Conservation (phyloP, 768 basidiomycete genomes). For the Leccinum uliginosum region DNA sequence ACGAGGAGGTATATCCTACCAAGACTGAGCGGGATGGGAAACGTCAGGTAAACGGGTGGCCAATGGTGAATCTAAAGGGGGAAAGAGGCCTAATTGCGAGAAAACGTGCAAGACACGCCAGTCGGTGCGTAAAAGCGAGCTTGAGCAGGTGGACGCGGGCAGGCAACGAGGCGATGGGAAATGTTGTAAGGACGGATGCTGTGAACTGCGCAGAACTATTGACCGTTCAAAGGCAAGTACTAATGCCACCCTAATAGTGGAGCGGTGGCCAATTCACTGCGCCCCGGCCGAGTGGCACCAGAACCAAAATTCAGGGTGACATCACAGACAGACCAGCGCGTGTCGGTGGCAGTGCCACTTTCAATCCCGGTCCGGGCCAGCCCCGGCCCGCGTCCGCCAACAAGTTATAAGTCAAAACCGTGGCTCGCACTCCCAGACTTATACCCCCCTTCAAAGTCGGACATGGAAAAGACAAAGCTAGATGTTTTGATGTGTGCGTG, state of each 20-base stretch:
- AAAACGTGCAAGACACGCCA: slow-evolving; percentile 33
- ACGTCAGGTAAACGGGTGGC: slow-evolving; percentile 38
- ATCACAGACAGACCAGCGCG: slow-evolving; percentile 21
- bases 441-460: neutral
- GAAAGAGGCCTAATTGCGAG: slow-evolving; percentile 23
- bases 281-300: neutral
- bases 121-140: slow-evolving; percentile 15
- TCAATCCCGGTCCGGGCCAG: neutral
- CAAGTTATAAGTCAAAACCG: neutral
- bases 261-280: neutral
- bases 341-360: slow-evolving; percentile 21
- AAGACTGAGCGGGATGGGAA: slow-evolving; percentile 29
- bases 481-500: slow-evolving; percentile 77
- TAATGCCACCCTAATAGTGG: neutral
- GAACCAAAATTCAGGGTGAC: slow-evolving; percentile 20
- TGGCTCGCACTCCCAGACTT: neutral
- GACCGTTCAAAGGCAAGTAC: neutral
- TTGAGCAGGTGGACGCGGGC: slow-evolving; percentile 9
- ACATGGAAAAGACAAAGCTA: slow-evolving; percentile 50
- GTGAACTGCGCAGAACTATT: slow-evolving; percentile 10
- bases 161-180: slow-evolving; percentile 4
- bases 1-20: slow-evolving; percentile 24
- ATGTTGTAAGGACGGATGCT: neutral
- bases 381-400: slow-evolving; percentile 2
- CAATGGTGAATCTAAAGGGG: slow-evolving; percentile 26